These are phyloP conservation scores for Aureobasidium melanogenum DNA, from an alignment of 2,329 filamentous ascomycete species.

Conservation along the genomic window DNA sequence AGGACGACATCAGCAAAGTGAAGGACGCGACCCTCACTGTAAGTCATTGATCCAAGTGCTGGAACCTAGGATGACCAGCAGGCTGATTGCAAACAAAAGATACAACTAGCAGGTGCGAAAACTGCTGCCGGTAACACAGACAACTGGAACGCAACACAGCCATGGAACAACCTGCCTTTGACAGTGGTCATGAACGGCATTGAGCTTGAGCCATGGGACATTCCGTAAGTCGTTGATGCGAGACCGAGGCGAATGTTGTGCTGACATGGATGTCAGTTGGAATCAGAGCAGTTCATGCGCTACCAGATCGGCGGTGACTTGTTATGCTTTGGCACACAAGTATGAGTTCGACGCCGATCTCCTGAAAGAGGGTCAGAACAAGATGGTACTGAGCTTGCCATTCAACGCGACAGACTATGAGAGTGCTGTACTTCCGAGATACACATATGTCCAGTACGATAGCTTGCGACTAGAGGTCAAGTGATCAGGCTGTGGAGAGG, in stretches of 20 bases:
- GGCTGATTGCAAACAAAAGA: constrained; percentile 13
- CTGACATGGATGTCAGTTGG: constrained; percentile 29
- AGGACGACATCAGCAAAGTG: constrained; percentile 30
- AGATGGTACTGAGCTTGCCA: constrained; percentile 50
- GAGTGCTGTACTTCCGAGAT: constrained; percentile 45
- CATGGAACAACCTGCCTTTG: constrained; percentile 45
- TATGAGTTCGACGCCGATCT: constrained; percentile 46
- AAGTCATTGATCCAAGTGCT: neutral
- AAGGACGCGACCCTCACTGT: constrained; percentile 48
- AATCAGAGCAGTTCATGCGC: constrained; percentile 52
- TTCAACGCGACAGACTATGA: constrained; percentile 52
- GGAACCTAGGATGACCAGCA: neutral
- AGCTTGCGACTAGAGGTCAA: constrained; percentile 50
- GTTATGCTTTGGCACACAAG: constrained; percentile 54
- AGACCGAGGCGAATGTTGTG: neutral
- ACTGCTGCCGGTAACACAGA: constrained; percentile 55
- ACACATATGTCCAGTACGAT: constrained; percentile 58
- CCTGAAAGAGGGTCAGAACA: constrained; percentile 46
- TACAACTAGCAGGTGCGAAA: constrained; percentile 56
- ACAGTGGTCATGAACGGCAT: constrained; percentile 40
- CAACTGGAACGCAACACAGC: constrained; percentile 45
- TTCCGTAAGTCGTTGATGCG: constrained; percentile 37
- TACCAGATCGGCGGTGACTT: constrained; percentile 50
- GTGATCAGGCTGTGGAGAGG: neutral
- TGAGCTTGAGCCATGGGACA: constrained; percentile 44